These are phyloP conservation scores for Dioszegia hungarica DNA, from an alignment of 768 basidiomycete genomes.

Conservation along the genomic window DNA sequence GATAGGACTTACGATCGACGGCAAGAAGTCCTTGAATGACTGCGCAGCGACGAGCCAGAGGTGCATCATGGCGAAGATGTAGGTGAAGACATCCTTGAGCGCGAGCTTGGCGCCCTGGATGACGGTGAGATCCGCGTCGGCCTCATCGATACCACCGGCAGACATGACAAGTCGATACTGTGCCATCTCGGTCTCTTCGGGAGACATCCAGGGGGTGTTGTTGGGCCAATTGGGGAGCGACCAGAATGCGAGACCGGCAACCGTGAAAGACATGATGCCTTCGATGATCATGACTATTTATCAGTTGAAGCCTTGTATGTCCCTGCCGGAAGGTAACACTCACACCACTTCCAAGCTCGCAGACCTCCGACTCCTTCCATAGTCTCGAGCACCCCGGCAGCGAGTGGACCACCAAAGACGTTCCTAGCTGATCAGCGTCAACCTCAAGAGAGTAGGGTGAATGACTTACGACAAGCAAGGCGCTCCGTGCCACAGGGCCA, in stretches of 20 bases:
- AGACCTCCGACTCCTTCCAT: conserved; percentile 9
- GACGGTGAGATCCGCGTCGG: not conserved
- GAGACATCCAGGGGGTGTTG: conserved; percentile 11
- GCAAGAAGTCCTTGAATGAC: conserved; percentile 15
- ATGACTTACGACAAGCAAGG: conserved; percentile 7
- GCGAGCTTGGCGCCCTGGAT: conserved; percentile 6
- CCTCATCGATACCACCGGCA: conserved; percentile 11
- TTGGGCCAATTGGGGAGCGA: conserved; percentile 11
- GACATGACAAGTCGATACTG: conserved; percentile 15
- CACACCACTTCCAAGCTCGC: conserved; percentile 14
- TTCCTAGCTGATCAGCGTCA: not conserved
- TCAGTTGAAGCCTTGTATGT: not conserved
- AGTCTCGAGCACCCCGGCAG: conserved; percentile 10
- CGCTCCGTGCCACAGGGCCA: conserved; percentile 14
- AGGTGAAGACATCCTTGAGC: conserved; percentile 5
- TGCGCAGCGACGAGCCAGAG: conserved; percentile 6
- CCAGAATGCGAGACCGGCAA: not conserved
- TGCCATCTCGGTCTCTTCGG: conserved; percentile 14
- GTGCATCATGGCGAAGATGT: not conserved
- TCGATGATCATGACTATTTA: conserved; percentile 10
- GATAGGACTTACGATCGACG: conserved; percentile 1
- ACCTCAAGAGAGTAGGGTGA: not conserved
- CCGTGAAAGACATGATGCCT: conserved; percentile 1
- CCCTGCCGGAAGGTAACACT: not conserved
- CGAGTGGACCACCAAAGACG: conserved; percentile 11